Base-by-base conservation (phyloP, 2,329 filamentous ascomycete genomes). In the Pseudogymnoascus sp. region DNA sequence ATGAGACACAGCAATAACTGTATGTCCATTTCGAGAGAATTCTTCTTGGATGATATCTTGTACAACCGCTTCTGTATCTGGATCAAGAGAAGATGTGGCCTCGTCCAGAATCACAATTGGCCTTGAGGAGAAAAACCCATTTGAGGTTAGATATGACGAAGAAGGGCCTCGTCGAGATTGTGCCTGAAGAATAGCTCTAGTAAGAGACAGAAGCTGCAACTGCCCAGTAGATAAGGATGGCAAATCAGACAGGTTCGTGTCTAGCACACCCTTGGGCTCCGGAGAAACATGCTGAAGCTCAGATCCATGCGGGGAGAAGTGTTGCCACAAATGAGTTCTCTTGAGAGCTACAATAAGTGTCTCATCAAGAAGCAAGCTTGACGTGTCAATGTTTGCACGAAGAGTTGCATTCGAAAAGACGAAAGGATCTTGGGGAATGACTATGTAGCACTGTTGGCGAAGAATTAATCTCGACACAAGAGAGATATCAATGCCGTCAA, bases 151-250 rank as follows among this genome's bases (percentile, higher is more conserved):
- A 35, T 35, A 13, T 13, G 33, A 35, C 9, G 33, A 13, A 13
- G 33, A 35, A 35, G 2, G 13, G 13, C 10, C 33, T 35, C 33
- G 33, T 13, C 33, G 33, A 0, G 57, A 60, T n/a, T 66, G 50
- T 7, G 62, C 64, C 6, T 74, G 70, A 11, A 82, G 64, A 7
- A 83, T 71, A 1, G 79, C 78, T 3, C 82, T 74, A 0, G 78
- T 79, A 9, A 83, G 72, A 10, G 76, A 76, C 61, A 83, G 77
- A 0, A 83, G 69, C 69, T 83, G 81, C 53, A 71, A 71, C 67
- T 83, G 77, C 1, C 81, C 80, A 0, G 68, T 68, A 1, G 74
- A 76, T 2, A 77, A 64, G 7, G 68, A 62, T 0, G 68, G 69
- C 2, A 76, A 65, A 1, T 61, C 7, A 8, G 38, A 70, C 4